Percentiles rank a stretch among this genome's conserved stretches.
These are phyloP conservation scores for Cyberlindnera samutprakarnensis DNA, from an alignment of 805 yeast genomes.

Conservation along the genomic window DNA sequence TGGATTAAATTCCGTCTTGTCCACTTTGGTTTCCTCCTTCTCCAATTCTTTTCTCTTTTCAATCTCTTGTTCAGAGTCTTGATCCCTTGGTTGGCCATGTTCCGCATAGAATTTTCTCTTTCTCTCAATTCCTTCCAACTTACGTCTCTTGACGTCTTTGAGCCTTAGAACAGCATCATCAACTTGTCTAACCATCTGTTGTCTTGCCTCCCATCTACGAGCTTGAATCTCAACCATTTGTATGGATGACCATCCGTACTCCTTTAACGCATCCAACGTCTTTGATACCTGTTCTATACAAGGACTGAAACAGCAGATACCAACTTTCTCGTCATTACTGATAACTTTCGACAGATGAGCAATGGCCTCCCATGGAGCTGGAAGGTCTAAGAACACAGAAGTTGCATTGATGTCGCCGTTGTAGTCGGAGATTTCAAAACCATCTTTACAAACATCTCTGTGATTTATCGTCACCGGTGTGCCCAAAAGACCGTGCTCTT, in stretches of 20 bases:
- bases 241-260: slow-evolving; percentile 73
- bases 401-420: slow-evolving; percentile 47
- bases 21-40: slow-evolving; percentile 23
- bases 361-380: slow-evolving; percentile 96
- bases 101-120: slow-evolving; percentile 29
- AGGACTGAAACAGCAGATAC: slow-evolving; percentile 93
- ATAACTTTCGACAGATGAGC: slow-evolving; percentile 58
- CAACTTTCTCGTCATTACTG: slow-evolving; percentile 43
- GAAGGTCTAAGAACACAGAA: slow-evolving; percentile 82
- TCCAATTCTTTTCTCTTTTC: slow-evolving; percentile 20
- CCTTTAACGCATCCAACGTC: slow-evolving; percentile 68
- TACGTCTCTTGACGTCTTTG: slow-evolving; percentile 70
- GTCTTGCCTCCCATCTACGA: slow-evolving; percentile 81
- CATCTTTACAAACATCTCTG: slow-evolving; percentile 86
- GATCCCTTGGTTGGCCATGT: slow-evolving; percentile 16
- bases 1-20: slow-evolving; percentile 66
- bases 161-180: slow-evolving; percentile 76
- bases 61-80: slow-evolving; percentile 17
- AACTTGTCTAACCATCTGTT: slow-evolving; percentile 75
- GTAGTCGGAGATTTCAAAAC: slow-evolving; percentile 51
- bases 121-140: slow-evolving; percentile 55
- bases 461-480: slow-evolving; percentile 60
- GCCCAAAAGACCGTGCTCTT: slow-evolving; percentile 56
- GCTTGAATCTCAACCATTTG: slow-evolving; percentile 92
- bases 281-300: slow-evolving; percentile 95